Base-by-base conservation (phyloP, 768 basidiomycete species). In the Termitomyces titanicus region DNA sequence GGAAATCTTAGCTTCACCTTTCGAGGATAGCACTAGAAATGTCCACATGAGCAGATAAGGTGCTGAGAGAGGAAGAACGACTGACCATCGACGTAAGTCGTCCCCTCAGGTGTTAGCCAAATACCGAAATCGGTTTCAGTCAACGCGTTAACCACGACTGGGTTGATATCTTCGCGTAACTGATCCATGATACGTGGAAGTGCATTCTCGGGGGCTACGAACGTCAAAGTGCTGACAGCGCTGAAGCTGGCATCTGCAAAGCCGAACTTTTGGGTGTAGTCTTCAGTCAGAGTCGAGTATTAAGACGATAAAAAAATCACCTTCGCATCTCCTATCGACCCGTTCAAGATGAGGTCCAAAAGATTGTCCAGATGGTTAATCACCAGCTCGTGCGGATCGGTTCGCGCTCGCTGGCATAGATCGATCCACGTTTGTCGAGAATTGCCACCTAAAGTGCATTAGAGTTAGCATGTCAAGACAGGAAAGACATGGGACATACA, bases 71-170 rank as follows among this genome's bases (percentile, higher is more conserved):
- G 37, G 11, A 47, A 7, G 33, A 43, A 29, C 9, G 33, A 55
- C 74, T 59, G 53, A 92, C 93, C 91, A 68, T 97, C 92, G 37
- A 91, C 78, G 57, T 79, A 98, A 0, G 84, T 75, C 7, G 79
- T 85, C n/a, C 88, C 96, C 49, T 87, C 85, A 0, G 91, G 89
- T 1, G 94, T 94, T 3, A 75, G 74, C 93, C 92, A 98, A 13
- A 97, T 86, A 5, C 84, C 90, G 17, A 93, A 66, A 43, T 97
- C 94, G 8, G 79, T 74, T 12, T 86, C 79, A 0, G 86, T 86
- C 54, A 98, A 69, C 15, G 81, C 70, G 18, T 81, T 78, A 47
- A 95, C 72, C n/a, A 72, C 65, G 0, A 67, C 60, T 0, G 83
- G 74, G 53, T 86, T 74, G n/a, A 98, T 76, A 64, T 94, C 89